Base-by-base conservation (phyloP, 805 yeast species). In the Sporopachydermia lactativora region DNA sequence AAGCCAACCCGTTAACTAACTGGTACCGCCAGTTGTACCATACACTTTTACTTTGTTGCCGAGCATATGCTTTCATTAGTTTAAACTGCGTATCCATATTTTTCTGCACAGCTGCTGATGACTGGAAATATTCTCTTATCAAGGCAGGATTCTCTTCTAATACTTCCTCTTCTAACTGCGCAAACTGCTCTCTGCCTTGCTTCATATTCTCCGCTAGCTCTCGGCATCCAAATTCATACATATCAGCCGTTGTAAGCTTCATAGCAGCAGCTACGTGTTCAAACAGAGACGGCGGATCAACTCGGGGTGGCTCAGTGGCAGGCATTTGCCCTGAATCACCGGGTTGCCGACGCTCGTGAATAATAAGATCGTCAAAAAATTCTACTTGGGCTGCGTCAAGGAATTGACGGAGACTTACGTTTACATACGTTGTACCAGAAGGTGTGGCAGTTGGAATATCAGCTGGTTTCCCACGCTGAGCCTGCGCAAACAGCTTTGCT, bases 11-110 rank as follows among this genome's bases (percentile, higher is more conserved):
- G 17, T 61, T 58, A 4, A 70, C 50, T 38, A 75, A 64, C 45
- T 72, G 71, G 8, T 61, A 52, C 44, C 82, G 58, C 85, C 84
- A 77, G 39, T 66, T 69, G 47, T 71, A 72, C 82, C 83, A 77
- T 0, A 69, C 68, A 34, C 64, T 66, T 43, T 61, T 64, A 0
- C 82, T 73, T 49, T 71, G 72, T 19, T 66, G 60, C 19, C 74
- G 61, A 1, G 81, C 64, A 43, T 57, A 69, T 19, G 64, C 68
- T 49, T 73, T 73, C 36, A 76, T 57, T 8, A 67, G 43, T 43
- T 65, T 68, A 39, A 76, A 62, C 44, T 71, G 70, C n/a, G 66
- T 55, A 31, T 63, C 65, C 64, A 74, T 62, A 2, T 52, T 48
- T 35, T 58, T 55, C 46, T 62, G 63, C 4, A 62, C 68, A 31